phyloP scores from a whole-genome alignment of 73 alveolate genomes.

The Symbiodinium pilosum region DNA sequence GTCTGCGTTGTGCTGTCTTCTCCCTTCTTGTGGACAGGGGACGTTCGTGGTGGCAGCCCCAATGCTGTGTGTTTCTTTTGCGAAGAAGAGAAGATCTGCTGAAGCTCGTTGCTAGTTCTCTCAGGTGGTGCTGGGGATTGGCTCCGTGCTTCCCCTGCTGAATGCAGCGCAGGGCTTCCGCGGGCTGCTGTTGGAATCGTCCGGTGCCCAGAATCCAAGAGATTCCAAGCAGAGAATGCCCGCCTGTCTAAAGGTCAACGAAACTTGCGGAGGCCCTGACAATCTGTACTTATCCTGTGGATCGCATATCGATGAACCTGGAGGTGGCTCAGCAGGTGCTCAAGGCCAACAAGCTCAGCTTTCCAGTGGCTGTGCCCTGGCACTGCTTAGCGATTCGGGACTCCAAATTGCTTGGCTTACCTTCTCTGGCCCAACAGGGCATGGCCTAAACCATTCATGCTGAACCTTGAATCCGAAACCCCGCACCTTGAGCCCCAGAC shows the following conservation, averaged over 20 bases:
- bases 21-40: no score
- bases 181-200: slow-evolving; percentile 49
- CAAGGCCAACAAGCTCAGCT: not conserved
- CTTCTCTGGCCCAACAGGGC: no score
- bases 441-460: no score
- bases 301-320: no score
- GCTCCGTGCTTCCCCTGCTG: slow-evolving; percentile 69
- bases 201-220: not conserved
- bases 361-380: not conserved
- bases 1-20: no score
- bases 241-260: not conserved
- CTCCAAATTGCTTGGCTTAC: no score
- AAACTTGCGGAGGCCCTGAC: not conserved
- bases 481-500: no score
- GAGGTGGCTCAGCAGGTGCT: slow-evolving; percentile 33
- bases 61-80: no score
- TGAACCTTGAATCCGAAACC: no score
- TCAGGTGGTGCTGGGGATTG: slow-evolving; percentile 63
- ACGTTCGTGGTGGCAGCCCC: not conserved
- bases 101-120: not conserved
- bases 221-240: not conserved
- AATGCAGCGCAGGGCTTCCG: not conserved
- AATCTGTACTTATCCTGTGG: no score
- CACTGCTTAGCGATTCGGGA: no score
- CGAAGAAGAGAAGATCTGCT: not conserved